Evolutionary conservation across 352 stramenopile species (phyloP).

Genomic region (Globisporangium nagaii): DNA sequence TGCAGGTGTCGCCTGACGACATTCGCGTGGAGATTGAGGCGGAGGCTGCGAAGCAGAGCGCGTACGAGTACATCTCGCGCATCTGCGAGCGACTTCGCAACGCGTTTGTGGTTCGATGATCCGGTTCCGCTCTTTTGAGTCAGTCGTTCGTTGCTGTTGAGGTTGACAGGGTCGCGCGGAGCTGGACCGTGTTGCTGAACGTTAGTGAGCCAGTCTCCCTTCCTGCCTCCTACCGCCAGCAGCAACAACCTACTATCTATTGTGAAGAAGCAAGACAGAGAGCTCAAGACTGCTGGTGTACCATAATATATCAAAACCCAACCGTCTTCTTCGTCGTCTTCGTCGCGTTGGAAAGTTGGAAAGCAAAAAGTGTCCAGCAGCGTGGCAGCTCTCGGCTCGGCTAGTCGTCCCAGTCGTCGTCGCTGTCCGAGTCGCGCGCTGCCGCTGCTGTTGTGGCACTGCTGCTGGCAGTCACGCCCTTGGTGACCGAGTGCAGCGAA

Average conservation of each 20-base stretch:
- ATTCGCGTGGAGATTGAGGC: constrained; percentile 40
- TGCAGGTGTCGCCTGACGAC: constrained; percentile 45
- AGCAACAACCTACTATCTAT: constrained; percentile 29
- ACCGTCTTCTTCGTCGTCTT: no score
- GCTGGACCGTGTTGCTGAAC: not conserved
- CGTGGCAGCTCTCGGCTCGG: not conserved
- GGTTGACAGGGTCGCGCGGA: no score
- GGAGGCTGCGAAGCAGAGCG: constrained; percentile 24
- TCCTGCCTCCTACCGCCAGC: not conserved
- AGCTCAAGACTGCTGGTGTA: constrained; percentile 20
- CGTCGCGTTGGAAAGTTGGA: no score
- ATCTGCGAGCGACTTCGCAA: constrained; percentile 46
- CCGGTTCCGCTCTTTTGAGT: not conserved
- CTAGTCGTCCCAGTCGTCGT: constrained; percentile 84
- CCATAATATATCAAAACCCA: constrained; percentile 38
- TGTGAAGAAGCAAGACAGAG: constrained; percentile 12
- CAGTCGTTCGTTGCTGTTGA: constrained; percentile 9
- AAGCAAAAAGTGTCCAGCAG: no score
- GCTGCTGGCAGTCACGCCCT: constrained; percentile 13
- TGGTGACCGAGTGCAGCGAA: constrained; percentile 55
- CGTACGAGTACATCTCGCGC: constrained; percentile 49
- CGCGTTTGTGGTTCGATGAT: constrained; percentile 31
- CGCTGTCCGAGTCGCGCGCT: constrained; percentile 42
- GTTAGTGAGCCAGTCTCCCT: not conserved
- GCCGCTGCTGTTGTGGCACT: constrained; percentile 7